Conservation (phyloP, 345 rosid species). For the Moringa oleifera region DNA sequence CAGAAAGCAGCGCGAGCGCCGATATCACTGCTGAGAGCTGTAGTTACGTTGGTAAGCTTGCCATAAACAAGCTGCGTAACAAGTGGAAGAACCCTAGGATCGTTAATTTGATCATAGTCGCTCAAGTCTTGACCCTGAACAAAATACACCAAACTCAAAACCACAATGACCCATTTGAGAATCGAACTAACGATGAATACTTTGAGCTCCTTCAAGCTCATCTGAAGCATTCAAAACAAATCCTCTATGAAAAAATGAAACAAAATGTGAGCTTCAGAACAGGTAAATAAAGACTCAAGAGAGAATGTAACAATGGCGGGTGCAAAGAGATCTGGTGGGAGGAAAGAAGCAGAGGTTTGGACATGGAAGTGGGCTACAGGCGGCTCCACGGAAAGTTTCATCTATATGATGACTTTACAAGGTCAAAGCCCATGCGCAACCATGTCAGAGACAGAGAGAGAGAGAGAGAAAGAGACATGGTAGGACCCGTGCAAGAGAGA, state of each 20-base stretch:
- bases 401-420: too few species aligned
- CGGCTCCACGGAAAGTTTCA: too few species aligned
- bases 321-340: background rate
- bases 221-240: conserved; percentile 10
- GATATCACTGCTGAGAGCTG: conserved; percentile 40
- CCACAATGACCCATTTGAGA: conserved; percentile 33
- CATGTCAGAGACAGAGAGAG: too few species aligned
- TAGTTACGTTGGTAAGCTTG: conserved; percentile 54
- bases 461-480: too few species aligned
- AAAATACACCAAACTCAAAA: conserved; percentile 28
- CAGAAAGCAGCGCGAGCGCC: conserved; percentile 54
- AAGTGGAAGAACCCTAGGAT: conserved; percentile 51
- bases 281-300: too few species aligned
- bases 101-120: conserved; percentile 33
- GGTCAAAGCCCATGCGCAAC: too few species aligned
- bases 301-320: background rate
- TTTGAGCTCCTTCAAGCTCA: conserved; percentile 35
- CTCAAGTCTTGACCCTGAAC: conserved; percentile 52
- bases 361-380: background rate
- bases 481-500: too few species aligned
- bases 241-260: too few species aligned
- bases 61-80: conserved; percentile 38
- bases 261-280: too few species aligned
- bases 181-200: conserved; percentile 26
- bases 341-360: background rate